These are phyloP conservation scores for Pythium dissotocum DNA, from an alignment of 352 stramenopile genomes.

Conservation along the genomic window DNA sequence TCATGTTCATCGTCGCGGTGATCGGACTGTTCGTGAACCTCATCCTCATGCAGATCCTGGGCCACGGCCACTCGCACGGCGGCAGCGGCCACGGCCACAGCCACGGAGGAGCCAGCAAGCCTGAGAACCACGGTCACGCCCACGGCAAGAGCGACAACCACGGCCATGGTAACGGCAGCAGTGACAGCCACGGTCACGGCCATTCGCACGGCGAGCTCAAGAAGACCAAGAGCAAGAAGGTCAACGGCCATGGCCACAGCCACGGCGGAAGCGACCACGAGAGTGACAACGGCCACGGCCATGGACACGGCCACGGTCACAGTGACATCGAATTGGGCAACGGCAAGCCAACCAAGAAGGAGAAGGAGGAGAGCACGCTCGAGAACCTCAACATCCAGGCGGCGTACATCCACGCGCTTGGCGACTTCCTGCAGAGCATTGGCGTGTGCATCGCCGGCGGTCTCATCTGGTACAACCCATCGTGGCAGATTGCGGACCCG, in stretches of 20 bases:
- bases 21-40: conserved; percentile 97
- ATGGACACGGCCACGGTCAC: conserved; percentile 33
- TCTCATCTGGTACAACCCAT: conserved; percentile 96
- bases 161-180: conserved; percentile 21
- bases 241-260: conserved; percentile 39
- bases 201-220: conserved; percentile 38
- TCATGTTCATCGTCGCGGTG: conserved; percentile 96
- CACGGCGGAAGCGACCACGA: conserved; percentile 38
- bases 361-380: conserved; percentile 40
- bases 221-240: conserved; percentile 22
- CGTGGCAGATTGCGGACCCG: conserved; percentile 96
- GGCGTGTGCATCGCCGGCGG: conserved; percentile 94
- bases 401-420: conserved; percentile 97
- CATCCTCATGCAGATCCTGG: conserved; percentile 92
- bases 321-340: conserved; percentile 25
- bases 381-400: conserved; percentile 96
- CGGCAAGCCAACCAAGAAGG: conserved; percentile 8
- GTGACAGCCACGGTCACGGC: conserved; percentile 26
- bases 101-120: conserved; percentile 17
- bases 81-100: conserved; percentile 33
- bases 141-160: conserved; percentile 38
- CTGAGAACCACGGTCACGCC: conserved; percentile 35
- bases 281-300: conserved; percentile 29
- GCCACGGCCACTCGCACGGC: conserved; percentile 52
- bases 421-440: conserved; percentile 96